Base-by-base conservation (phyloP, 2,329 filamentous ascomycete species). In the Xylaria sp. region DNA sequence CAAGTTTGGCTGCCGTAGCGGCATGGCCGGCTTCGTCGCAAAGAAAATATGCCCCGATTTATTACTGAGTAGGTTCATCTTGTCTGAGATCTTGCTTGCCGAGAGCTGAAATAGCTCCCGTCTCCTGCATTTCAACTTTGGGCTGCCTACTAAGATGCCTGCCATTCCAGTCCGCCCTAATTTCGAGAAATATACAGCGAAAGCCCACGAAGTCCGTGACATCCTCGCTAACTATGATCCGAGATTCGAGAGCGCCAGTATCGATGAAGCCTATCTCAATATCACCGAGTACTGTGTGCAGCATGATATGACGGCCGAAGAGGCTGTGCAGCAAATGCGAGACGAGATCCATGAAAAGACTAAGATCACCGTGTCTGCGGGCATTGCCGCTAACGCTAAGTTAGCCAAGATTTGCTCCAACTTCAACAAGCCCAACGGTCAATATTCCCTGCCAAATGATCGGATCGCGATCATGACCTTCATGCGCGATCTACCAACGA, bases 391-490 rank as follows among this genome's bases (percentile, higher is more conserved):
- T 1, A 99, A 99, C 79, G 91, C 94, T 0, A 95, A 94, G 77
- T 85, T 99, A 15, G 95, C 96, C 37, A 99, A 99, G 81, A 97
- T 99, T 39, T 94, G 92, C 75, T 97, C 94, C 20, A 98, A 99
- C 78, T 89, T 92, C 79, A 98, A 98, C 81, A 99, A 99, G 78
- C 96, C 96, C 0, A 97, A 99, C 75, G 96, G 96, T 0, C 96
- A 98, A 77, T 98, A 92, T 74, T 82, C 88, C 10, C 83, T 98
- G 1, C 86, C 91, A 0, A 92, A 87, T 62, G 91, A 97, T 50
- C 87, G 94, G 10, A 82, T 83, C 31, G 86, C 89, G 0, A 94
- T 99, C 69, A 90, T 98, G 87, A 82, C 86, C 0, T 98, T 98
- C 77, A 97, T 98, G 92, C 86, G 87, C 12, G 87, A 91, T 37